Base-by-base conservation (phyloP, 177 flowering plant genomes). In the Vitis hybrid region DNA sequence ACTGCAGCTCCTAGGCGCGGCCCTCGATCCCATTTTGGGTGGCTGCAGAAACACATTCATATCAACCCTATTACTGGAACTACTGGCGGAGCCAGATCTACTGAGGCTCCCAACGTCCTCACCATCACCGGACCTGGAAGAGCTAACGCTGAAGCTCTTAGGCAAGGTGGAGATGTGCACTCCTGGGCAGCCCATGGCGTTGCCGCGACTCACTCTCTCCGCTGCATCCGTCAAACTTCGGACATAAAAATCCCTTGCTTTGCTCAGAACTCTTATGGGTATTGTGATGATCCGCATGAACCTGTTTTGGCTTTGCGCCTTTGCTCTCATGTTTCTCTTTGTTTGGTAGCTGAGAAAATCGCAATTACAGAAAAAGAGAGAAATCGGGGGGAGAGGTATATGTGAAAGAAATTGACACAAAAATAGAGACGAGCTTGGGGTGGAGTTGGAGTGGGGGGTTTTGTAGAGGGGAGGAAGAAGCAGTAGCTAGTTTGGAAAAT, bases 211-310 rank as follows among this genome's bases (percentile, higher is more conserved):
- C 10, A 57, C 60, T 3, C 72, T 39, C 15, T 74, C 56, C 1
- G 90, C 77, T 70, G 83, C 86, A 1, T 62, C 56, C 2, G 76
- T 85, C 79, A 92, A 55, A 82, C 91, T 81, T 5, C 70, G 75
- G 31, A 91, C 85, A 78, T 93, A 93, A 0, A 87, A 68, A 62
- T 93, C 94, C 62, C 83, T 77, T 1, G 88, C 94, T 70, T 76
- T 87, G 62, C 77, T 60, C 12, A 92, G 75, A 7, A 68, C 82
- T 60, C 85, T 79, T 1, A 81, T 2, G 3, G 98, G 93, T 1
- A 77, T 61, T 14, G 87, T 77, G 5, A 92, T 55, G 79, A 85
- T 69, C 18, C 81, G 53, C 66, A 79, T n/a, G 48, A 92, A 66
- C 80, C 29, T 84, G 85, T 67, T 85, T 22, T 78, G 82, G 9